These are phyloP conservation scores for Cephalotrichum gorgonifer DNA, from an alignment of 2,329 filamentous ascomycete genomes.

Conservation along the genomic window DNA sequence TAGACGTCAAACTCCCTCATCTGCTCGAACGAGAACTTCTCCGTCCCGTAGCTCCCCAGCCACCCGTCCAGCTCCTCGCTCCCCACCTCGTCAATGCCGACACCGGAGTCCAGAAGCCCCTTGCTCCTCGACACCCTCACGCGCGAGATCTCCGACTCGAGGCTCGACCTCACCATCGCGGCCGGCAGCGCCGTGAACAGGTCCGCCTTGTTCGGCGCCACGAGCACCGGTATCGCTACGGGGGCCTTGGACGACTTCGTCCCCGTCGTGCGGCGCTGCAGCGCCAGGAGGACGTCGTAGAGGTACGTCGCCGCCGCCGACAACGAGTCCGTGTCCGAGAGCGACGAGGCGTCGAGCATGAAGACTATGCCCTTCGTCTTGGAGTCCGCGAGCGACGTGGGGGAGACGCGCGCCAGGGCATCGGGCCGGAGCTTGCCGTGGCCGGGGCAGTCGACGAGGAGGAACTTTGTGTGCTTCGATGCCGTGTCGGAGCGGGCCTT, in stretches of 20 bases:
- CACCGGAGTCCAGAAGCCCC: slow-evolving; percentile 72
- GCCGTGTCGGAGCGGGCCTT: slow-evolving; percentile 42
- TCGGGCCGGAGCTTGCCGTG: slow-evolving; percentile 84
- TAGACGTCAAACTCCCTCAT: slow-evolving; percentile 76
- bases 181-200: slow-evolving; percentile 86
- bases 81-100: slow-evolving; percentile 50
- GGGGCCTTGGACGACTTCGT: slow-evolving; percentile 37
- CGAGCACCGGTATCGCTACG: slow-evolving; percentile 58
- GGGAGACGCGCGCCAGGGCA: slow-evolving; percentile 42
- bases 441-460: slow-evolving; percentile 81
- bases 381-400: slow-evolving; percentile 18
- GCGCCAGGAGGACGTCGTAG: slow-evolving; percentile 72
- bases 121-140: slow-evolving; percentile 69
- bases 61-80: slow-evolving; percentile 71
- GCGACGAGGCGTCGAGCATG: slow-evolving; percentile 71
- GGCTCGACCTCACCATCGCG: slow-evolving; percentile 57
- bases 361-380: slow-evolving; percentile 70
- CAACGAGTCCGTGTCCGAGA: slow-evolving; percentile 42
- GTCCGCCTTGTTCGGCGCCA: slow-evolving; percentile 93
- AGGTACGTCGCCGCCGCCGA: slow-evolving; percentile 73
- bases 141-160: slow-evolving; percentile 73
- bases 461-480: slow-evolving; percentile 56
- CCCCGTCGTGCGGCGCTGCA: slow-evolving; percentile 62
- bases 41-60: slow-evolving; percentile 71
- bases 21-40: slow-evolving; percentile 68